These are phyloP conservation scores for Fusarium oligoseptatum DNA, from an alignment of 2,329 filamentous ascomycete genomes.

Conservation along the genomic window DNA sequence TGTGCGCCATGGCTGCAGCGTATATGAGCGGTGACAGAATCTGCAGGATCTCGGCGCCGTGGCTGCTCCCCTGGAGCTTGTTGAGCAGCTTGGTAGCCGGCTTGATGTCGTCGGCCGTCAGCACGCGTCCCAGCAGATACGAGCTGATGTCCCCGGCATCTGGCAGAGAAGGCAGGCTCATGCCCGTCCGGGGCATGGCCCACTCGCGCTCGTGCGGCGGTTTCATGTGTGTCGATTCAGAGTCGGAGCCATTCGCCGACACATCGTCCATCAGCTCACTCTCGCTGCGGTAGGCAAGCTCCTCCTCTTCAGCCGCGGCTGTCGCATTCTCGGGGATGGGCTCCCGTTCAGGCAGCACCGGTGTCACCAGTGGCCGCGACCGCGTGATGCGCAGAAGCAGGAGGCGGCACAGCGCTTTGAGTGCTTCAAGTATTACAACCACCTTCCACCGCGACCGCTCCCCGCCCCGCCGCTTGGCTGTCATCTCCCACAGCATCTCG, in stretches of 20 bases:
- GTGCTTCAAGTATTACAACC: slow-evolving; percentile 83
- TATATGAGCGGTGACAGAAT: slow-evolving; percentile 91
- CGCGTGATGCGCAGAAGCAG: slow-evolving; percentile 86
- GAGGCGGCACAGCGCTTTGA: slow-evolving; percentile 88
- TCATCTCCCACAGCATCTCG: slow-evolving; percentile 97
- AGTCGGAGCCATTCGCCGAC: slow-evolving; percentile 48
- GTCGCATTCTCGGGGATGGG: slow-evolving; percentile 73
- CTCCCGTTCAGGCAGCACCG: slow-evolving; percentile 88
- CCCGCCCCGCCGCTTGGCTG: slow-evolving; percentile 86
- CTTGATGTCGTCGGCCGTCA: slow-evolving; percentile 97
- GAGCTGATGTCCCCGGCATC: slow-evolving; percentile 84
- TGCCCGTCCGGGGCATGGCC: slow-evolving; percentile 94
- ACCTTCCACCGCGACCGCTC: slow-evolving; percentile 87
- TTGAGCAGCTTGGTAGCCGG: slow-evolving; percentile 90
- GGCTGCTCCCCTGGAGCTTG: slow-evolving; percentile 77
- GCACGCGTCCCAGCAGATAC: slow-evolving; percentile 89
- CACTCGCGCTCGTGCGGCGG: slow-evolving; percentile 72
- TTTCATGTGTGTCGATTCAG: slow-evolving; percentile 41
- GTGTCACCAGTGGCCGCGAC: slow-evolving; percentile 84
- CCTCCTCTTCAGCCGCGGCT: slow-evolving; percentile 62
- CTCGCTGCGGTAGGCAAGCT: slow-evolving; percentile 53
- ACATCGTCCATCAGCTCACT: slow-evolving; percentile 60
- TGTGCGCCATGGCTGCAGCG: slow-evolving; percentile 82
- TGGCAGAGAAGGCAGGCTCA: slow-evolving; percentile 86
- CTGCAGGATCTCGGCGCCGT: slow-evolving; percentile 89